Evolutionary conservation across 225 moss, liverwort and hornwort species (phyloP).

Genomic region (Thuidium tamariscinum): DNA sequence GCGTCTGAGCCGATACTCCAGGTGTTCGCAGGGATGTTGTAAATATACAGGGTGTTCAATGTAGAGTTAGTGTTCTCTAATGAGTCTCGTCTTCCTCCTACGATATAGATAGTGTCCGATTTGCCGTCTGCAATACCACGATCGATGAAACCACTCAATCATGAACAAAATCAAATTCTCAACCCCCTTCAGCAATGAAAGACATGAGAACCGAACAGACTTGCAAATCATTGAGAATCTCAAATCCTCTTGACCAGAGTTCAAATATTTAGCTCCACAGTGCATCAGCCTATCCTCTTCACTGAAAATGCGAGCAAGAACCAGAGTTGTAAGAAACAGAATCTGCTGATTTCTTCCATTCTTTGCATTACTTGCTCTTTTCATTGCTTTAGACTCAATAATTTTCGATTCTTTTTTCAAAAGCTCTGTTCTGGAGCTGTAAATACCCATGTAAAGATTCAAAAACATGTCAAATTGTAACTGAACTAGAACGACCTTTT

Average conservation of each 20-base stretch:
- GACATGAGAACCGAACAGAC: background rate
- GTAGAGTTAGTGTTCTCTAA: background rate
- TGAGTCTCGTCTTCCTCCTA: constrained; percentile 51
- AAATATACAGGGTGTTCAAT: constrained; percentile 27
- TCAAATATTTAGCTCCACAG: background rate
- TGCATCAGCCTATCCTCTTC: background rate
- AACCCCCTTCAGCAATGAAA: background rate
- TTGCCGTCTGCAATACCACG: constrained; percentile 17
- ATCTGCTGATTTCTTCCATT: background rate
- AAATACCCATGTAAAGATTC: background rate
- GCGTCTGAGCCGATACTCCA: constrained; percentile 51
- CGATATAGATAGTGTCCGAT: constrained; percentile 59
- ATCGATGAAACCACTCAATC: background rate
- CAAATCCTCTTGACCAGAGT: background rate
- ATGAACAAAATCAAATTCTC: background rate
- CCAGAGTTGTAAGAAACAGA: background rate
- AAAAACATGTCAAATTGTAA: background rate
- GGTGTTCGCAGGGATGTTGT: constrained; percentile 25
- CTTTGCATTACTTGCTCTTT: too few relatives aligned
- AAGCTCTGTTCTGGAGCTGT: background rate
- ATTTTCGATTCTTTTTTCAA: background rate
- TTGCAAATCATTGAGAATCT: background rate
- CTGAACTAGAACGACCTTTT: background rate
- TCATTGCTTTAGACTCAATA: background rate
- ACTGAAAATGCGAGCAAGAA: background rate